Base-by-base conservation (phyloP, 2,329 filamentous ascomycete genomes). In the Aspergillus sp. region DNA sequence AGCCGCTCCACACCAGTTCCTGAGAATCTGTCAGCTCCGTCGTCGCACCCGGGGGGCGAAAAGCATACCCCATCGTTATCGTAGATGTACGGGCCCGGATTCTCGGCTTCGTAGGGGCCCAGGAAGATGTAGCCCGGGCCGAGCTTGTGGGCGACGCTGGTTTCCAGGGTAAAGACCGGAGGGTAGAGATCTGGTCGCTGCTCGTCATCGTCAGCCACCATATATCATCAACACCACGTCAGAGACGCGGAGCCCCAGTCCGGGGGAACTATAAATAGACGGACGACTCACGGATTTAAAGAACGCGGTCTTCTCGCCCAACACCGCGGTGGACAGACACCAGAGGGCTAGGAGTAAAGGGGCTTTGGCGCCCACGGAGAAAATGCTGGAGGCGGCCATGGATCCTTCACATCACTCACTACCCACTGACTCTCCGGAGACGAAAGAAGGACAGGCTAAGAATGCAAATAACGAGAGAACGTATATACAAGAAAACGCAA, bases 1-100 rank as follows among this genome's bases (percentile, higher is more conserved):
- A 69, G 22, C 68, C 67, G 19, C 62, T 67, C 61, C 66, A 72
- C 24, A 72, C 58, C 39, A 72, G 52, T 35, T 71, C 60, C 59
- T 65, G 36, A 15, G 33, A 8, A 2, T 30, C 29, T n/a, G 4
- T 30, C 12, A 30, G n/a, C n/a, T n/a, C n/a, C n/a, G n/a, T n/a
- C n/a, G n/a, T n/a, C n/a, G n/a, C n/a, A n/a, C n/a, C n/a, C n/a
- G 20, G 8, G 8, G n/a, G 22, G 10, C 20, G 11, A 14, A 2
- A 17, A 26, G 30, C 50, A 30, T 57, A 64, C 61, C 41, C 67
- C 68, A 40, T 56, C 53, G 42, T 65, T 68, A 45, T 71, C 67
- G 42, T 68, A 71, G 15, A 71, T 71, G 42, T 71, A 67, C 6
- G 68, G 63, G 1, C 66, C 67, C 6, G 66, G 60, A 38, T 69